Conservation (phyloP, 2,329 filamentous ascomycete genomes). For the Pseudopyrenochaeta lycopersici region DNA sequence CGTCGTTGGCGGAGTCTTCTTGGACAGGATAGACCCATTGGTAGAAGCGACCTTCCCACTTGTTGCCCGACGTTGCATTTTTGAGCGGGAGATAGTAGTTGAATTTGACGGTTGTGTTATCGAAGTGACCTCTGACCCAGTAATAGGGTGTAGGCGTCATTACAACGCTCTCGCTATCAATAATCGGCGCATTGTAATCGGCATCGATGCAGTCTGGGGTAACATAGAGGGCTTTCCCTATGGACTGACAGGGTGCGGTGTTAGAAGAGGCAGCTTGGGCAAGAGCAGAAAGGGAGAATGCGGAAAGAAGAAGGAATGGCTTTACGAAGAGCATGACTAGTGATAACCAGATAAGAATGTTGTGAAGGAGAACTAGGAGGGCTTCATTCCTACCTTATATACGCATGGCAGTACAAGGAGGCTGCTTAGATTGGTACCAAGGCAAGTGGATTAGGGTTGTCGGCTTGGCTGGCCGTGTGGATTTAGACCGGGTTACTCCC, state of each 20-base stretch:
- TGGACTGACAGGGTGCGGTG: background rate
- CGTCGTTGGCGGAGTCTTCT: background rate
- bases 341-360: too few species aligned
- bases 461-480: too few species aligned
- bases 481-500: too few species aligned
- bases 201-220: background rate
- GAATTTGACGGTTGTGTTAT: background rate
- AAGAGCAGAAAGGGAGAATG: constrained; percentile 48
- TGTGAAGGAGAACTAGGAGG: too few species aligned
- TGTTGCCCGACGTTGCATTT: background rate
- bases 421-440: too few species aligned
- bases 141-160: background rate
- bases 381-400: too few species aligned
- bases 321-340: too few species aligned
- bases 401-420: too few species aligned
- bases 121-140: background rate
- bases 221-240: background rate
- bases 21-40: background rate
- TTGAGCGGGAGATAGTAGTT: background rate
- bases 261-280: background rate
- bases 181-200: background rate
- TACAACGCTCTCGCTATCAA: background rate
- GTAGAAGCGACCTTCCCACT: constrained; percentile 1
- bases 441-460: too few species aligned
- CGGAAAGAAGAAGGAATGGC: too few species aligned